Base-by-base conservation (phyloP, 257 asterid genomes). In the Penstemon davidsonii region DNA sequence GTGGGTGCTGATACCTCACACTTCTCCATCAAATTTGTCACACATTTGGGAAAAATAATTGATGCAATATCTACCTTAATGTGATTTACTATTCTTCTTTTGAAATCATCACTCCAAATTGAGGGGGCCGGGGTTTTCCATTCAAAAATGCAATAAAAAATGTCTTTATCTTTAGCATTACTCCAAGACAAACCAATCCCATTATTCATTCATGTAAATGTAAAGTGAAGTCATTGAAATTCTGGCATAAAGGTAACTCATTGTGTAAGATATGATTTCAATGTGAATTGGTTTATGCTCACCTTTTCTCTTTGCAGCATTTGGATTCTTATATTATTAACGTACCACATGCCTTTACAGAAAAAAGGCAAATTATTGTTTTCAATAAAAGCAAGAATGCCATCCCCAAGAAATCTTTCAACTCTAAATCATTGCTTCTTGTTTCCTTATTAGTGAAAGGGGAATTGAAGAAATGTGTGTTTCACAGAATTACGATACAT, bases 1-100 rank as follows among this genome's bases (percentile, higher is more conserved):
- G 83, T 80, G 82, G 85, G 75, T 67, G 73, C 25, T 73, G 78
- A 73, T 76, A 75, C 62, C 69, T 63, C 73, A 62, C 73, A 67
- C 76, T 67, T 8, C n/a, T 38, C 72, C 69, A 55, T 67, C 67
- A 76, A 67, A 10, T 44, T 11, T 7, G 51, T 65, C 47, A 61
- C 57, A 72, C 13, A 60, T 5, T 47, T 9, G 38, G 40, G 3
- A 41, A 47, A 15, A 3, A 19, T 42, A 74, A 76, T 65, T 60
- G 76, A 66, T 54, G 77, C 66, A 79, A 52, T 65, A 37, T 7
- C 59, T 49, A 66, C 62, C 55, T 56, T 25, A 46, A 58, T 66
- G 53, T 70, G 41, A 38, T 10, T 12, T 62, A 65, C 45, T 10
- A 50, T 71, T 10, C 62, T 73, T 55, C 39, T 44, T 55, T 53